Conservation (phyloP, 371 early-diverging fungal species). For the Rhizopus microsporus region DNA sequence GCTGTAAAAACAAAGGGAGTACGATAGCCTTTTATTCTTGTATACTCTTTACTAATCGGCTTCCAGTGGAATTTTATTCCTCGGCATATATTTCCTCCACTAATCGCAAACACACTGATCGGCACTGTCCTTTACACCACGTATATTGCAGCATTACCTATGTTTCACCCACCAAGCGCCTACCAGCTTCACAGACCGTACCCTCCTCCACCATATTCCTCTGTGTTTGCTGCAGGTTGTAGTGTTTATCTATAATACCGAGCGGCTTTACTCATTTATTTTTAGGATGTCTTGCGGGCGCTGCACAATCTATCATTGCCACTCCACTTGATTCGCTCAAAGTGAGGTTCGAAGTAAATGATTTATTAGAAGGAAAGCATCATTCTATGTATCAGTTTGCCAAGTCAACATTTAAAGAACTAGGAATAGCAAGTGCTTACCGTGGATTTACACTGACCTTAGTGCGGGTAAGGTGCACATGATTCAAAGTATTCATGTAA, state of each 20-base stretch:
- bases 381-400: conserved; percentile 71
- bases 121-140: conserved; percentile 70
- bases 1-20: conserved; percentile 68
- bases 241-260: background rate
- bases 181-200: conserved; percentile 59
- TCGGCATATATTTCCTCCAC: conserved; percentile 72
- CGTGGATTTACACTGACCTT: conserved; percentile 71
- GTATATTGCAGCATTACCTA: conserved; percentile 57
- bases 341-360: conserved; percentile 74
- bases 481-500: background rate
- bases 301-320: conserved; percentile 74
- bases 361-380: conserved; percentile 74
- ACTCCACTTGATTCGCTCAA: conserved; percentile 77
- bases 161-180: conserved; percentile 59
- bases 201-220: conserved; percentile 60
- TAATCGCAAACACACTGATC: conserved; percentile 72
- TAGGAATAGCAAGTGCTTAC: conserved; percentile 68
- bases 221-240: conserved; percentile 59
- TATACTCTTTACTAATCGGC: background rate
- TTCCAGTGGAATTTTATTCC: conserved; percentile 65
- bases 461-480: conserved; percentile 48
- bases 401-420: conserved; percentile 58
- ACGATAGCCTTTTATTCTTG: conserved; percentile 10
- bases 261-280: conserved; percentile 1
- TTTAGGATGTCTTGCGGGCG: conserved; percentile 69